Percentiles rank a stretch among this genome's conserved stretches.
phyloP scores from a whole-genome alignment of 768 basidiomycete species.

The Mycena sanguinolenta region DNA sequence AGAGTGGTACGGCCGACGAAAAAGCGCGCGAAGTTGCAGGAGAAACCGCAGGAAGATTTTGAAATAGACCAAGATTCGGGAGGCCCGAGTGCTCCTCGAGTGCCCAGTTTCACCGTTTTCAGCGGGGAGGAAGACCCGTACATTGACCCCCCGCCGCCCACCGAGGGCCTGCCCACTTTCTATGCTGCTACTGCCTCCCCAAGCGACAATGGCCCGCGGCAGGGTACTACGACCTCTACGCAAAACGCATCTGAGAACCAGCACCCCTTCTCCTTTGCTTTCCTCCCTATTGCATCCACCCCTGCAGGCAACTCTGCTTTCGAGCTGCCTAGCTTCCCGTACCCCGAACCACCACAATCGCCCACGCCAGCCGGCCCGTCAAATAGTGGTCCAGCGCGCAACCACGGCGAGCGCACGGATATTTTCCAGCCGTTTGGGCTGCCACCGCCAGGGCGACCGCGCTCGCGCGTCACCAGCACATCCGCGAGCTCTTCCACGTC shows the following conservation, averaged over 20 bases:
- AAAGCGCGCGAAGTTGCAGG: conserved; percentile 63
- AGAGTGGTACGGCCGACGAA: conserved; percentile 59
- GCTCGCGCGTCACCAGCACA: conserved; percentile 54
- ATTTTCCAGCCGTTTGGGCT: conserved; percentile 62
- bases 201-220: conserved; percentile 46
- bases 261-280: conserved; percentile 66
- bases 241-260: conserved; percentile 67
- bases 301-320: conserved; percentile 58
- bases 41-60: conserved; percentile 32
- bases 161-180: conserved; percentile 64
- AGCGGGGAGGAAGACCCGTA: conserved; percentile 57
- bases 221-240: conserved; percentile 55
- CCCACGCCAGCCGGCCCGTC: conserved; percentile 63
- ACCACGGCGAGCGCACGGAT: conserved; percentile 55
- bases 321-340: conserved; percentile 59
- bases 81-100: conserved; percentile 41
- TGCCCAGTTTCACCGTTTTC: conserved; percentile 63
- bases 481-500: conserved; percentile 37
- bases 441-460: conserved; percentile 56
- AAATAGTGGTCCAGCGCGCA: conserved; percentile 40
- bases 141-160: conserved; percentile 64
- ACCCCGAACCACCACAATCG: conserved; percentile 70
- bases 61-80: conserved; percentile 34
- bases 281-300: conserved; percentile 65
- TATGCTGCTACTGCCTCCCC: conserved; percentile 60